Percentiles rank a stretch among this genome's conserved stretches.
Conservation (phyloP, 768 basidiomycete species). For the Hysterangium stoloniferum region DNA sequence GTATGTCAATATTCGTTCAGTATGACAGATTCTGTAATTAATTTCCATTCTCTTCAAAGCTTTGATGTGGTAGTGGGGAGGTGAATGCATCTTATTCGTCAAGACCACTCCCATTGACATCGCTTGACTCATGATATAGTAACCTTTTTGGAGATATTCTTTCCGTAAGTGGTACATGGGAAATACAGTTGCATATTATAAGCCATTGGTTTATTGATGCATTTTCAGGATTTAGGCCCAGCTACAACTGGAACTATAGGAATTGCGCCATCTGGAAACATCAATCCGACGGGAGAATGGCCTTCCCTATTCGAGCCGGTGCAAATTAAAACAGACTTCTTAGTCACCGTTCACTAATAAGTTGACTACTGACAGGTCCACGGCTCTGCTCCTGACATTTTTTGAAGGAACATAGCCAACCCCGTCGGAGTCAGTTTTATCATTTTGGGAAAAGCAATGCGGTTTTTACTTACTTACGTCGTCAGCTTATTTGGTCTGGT, state of each 20-base stretch:
- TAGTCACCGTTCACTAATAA: not conserved
- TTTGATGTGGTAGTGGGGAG: constrained; percentile 51
- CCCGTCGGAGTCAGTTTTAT: constrained; percentile 31
- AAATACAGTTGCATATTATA: no score
- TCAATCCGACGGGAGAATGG: constrained; percentile 30
- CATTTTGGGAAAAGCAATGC: not conserved
- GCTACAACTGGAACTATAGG: constrained; percentile 49
- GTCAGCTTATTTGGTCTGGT: constrained; percentile 43
- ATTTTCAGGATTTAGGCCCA: constrained; percentile 38
- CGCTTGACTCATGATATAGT: no score
- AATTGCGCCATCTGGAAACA: constrained; percentile 46
- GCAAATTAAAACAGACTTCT: not conserved
- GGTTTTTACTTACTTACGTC: not conserved
- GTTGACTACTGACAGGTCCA: constrained; percentile 21
- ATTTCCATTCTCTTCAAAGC: not conserved
- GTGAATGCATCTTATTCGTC: not conserved
- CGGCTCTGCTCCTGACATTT: constrained; percentile 52
- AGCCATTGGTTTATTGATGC: no score
- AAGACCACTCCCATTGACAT: not conserved
- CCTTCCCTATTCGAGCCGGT: constrained; percentile 50
- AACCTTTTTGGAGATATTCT: constrained; percentile 51
- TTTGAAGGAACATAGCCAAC: constrained; percentile 45
- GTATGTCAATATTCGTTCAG: not conserved
- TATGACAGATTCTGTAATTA: no score
- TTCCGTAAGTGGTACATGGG: constrained; percentile 24